These are phyloP conservation scores for Clonostachys sp. DNA, from an alignment of 2,329 filamentous ascomycete species.

Conservation along the genomic window DNA sequence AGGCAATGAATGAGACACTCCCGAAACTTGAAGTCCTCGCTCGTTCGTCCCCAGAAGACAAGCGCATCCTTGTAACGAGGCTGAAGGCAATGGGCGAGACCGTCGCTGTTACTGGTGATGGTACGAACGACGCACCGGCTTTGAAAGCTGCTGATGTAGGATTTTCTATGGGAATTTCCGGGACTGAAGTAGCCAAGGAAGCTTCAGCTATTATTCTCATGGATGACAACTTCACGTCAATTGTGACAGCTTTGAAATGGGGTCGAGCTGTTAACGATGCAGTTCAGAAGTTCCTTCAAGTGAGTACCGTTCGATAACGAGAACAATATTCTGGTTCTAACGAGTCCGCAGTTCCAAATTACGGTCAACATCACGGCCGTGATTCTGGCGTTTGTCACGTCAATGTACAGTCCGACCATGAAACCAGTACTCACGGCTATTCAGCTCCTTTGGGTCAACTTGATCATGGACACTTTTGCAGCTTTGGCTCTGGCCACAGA, in stretches of 20 bases:
- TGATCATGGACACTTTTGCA: conserved; percentile 68
- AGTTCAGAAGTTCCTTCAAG: conserved; percentile 63
- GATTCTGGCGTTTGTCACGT: conserved; percentile 59
- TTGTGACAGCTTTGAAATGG: conserved; percentile 64
- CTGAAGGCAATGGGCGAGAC: conserved; percentile 52
- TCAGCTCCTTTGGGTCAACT: conserved; percentile 62
- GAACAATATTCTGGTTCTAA: conserved; percentile 2
- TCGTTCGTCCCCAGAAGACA: conserved; percentile 56
- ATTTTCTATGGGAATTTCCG: conserved; percentile 64
- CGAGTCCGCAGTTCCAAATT: conserved; percentile 48
- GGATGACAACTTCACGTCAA: conserved; percentile 63
- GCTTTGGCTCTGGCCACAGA: conserved; percentile 62
- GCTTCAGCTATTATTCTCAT: conserved; percentile 65
- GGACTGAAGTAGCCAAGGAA: conserved; percentile 65
- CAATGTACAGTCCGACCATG: conserved; percentile 50
- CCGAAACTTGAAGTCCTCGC: conserved; percentile 46
- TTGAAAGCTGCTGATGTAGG: conserved; percentile 63
- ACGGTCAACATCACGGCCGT: conserved; percentile 69
- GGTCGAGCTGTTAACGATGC: conserved; percentile 66
- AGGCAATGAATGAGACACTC: conserved; percentile 46
- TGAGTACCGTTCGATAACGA: conserved; percentile 10
- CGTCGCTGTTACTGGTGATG: conserved; percentile 62
- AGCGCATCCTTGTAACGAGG: conserved; percentile 47
- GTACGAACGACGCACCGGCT: conserved; percentile 63
- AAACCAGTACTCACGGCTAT: conserved; percentile 60